Evolutionary conservation across 2,329 filamentous ascomycete species (phyloP).

Genomic region (Albifimbria verrucaria): DNA sequence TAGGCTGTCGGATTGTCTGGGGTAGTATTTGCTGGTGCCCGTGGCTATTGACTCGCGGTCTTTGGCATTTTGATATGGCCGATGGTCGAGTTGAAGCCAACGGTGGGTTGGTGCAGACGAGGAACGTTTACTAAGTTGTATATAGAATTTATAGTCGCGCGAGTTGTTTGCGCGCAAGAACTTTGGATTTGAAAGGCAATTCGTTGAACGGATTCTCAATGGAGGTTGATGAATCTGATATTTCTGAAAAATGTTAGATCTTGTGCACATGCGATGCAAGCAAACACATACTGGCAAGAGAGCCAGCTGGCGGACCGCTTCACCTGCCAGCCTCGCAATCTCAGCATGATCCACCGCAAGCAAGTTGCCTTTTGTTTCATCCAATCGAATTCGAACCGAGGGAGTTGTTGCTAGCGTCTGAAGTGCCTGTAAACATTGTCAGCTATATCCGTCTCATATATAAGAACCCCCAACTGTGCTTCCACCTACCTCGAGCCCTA

Average conservation of each 20-base stretch:
- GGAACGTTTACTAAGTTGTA: too few relatives aligned
- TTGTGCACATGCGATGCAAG: too few relatives aligned
- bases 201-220: too few relatives aligned
- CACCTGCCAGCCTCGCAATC: slow-evolving; percentile 11
- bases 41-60: slow-evolving; percentile 24
- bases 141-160: too few relatives aligned
- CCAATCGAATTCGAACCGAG: slow-evolving; percentile 18
- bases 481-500: slow-evolving; percentile 26
- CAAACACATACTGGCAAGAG: slow-evolving; percentile 15
- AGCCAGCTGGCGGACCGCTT: slow-evolving; percentile 17
- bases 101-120: too few relatives aligned
- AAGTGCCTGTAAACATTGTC: slow-evolving; percentile 13
- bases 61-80: too few relatives aligned
- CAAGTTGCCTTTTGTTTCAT: slow-evolving; percentile 16
- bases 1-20: background rate
- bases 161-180: too few relatives aligned
- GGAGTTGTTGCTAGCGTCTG: slow-evolving; percentile 16
- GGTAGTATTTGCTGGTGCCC: slow-evolving; percentile 13
- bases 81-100: too few relatives aligned
- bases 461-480: too few relatives aligned
- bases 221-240: too few relatives aligned
- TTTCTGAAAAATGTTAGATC: too few relatives aligned
- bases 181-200: too few relatives aligned
- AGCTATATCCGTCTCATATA: background rate
- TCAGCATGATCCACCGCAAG: slow-evolving; percentile 13